phyloP scores from a whole-genome alignment of 352 stramenopile species.

The Globisporangium apiculatum region DNA sequence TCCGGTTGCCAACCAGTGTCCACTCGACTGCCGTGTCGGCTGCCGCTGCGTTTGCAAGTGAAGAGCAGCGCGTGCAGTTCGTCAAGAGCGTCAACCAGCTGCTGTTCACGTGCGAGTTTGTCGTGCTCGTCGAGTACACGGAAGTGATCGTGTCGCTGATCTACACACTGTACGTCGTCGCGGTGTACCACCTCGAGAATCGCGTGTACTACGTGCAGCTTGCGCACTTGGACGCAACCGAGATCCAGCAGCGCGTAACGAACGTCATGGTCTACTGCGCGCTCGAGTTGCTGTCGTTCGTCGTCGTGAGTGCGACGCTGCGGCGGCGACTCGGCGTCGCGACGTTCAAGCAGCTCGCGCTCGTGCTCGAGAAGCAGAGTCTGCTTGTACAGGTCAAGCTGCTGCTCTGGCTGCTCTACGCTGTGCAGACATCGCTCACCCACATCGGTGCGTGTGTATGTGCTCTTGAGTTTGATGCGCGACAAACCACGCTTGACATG shows the following conservation, averaged over 20 bases:
- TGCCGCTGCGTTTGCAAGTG: too few relatives aligned
- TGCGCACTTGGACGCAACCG: neutral
- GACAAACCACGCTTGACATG: too few relatives aligned
- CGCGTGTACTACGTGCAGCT: neutral
- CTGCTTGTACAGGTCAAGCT: neutral
- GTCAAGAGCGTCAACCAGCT: too few relatives aligned
- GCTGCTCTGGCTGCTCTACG: too few relatives aligned
- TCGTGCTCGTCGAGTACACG: conserved; percentile 1
- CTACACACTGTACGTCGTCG: neutral
- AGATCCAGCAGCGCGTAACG: neutral
- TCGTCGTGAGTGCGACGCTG: conserved; percentile 13
- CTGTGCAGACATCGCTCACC: too few relatives aligned
- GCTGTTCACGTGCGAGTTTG: neutral
- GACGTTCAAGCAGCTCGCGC: conserved; percentile 18
- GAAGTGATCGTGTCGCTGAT: conserved; percentile 11
- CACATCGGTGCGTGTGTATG: too few relatives aligned
- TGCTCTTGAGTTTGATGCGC: too few relatives aligned
- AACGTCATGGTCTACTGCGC: conserved; percentile 24
- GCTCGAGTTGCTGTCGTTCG: conserved; percentile 29
- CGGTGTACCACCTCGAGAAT: too few relatives aligned
- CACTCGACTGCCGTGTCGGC: too few relatives aligned
- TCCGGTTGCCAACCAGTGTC: too few relatives aligned
- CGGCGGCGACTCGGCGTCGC: conserved; percentile 12
- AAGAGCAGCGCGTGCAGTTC: too few relatives aligned
- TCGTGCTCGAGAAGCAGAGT: conserved; percentile 26